These are phyloP conservation scores for Kurtzmaniella natalensis DNA, from an alignment of 1,139 yeast genomes.

Conservation along the genomic window DNA sequence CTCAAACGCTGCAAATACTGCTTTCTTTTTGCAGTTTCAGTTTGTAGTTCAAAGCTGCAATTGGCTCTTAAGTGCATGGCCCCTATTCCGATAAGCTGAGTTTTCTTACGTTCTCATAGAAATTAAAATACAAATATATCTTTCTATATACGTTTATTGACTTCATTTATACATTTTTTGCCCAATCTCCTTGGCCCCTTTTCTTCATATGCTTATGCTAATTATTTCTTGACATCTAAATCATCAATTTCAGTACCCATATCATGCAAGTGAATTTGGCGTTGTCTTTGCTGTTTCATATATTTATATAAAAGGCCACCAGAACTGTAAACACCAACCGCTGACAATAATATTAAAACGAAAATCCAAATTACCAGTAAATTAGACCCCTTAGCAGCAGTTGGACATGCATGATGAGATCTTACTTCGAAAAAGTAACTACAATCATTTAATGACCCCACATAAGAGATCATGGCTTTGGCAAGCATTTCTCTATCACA, in stretches of 20 bases:
- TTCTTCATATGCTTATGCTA: too few relatives aligned
- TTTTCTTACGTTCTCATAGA: too few relatives aligned
- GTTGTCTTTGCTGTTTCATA: conserved; percentile 6
- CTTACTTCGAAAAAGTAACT: conserved; percentile 81
- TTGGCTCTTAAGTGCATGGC: too few relatives aligned
- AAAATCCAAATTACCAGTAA: conserved; percentile 60
- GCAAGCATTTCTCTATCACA: conserved; percentile 74
- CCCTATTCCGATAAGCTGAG: too few relatives aligned
- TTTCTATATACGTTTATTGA: too few relatives aligned
- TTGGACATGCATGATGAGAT: conserved; percentile 86
- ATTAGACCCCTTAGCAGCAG: conserved; percentile 57
- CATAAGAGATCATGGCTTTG: conserved; percentile 63
- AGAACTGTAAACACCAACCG: conserved; percentile 49
- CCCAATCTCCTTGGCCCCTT: too few relatives aligned
- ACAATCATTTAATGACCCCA: conserved; percentile 74
- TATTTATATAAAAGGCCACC: conserved; percentile 50
- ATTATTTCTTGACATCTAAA: background rate
- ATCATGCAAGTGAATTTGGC: background rate
- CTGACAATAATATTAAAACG: conserved; percentile 48
- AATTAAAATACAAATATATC: too few relatives aligned
- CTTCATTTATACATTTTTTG: too few relatives aligned
- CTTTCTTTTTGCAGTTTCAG: too few relatives aligned
- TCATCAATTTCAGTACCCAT: background rate
- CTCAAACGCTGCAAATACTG: too few relatives aligned
- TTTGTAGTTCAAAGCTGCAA: too few relatives aligned